These are phyloP conservation scores for Lagenidium sp. DNA, from an alignment of 352 stramenopile genomes.

Conservation along the genomic window DNA sequence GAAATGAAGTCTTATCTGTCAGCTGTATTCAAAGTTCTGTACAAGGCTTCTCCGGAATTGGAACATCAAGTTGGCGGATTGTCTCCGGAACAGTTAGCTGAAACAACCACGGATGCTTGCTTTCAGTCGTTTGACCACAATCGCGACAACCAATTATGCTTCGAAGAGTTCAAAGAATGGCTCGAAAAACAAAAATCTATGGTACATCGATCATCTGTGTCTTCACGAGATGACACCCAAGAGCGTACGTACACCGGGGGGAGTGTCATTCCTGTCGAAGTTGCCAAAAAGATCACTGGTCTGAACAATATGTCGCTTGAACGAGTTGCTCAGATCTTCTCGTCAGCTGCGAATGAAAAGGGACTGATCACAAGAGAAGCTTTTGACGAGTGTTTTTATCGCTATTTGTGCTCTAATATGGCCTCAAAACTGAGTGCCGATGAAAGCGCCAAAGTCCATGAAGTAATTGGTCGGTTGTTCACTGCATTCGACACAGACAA, in stretches of 20 bases:
- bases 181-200: conserved; percentile 50
- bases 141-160: conserved; percentile 61
- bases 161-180: conserved; percentile 74
- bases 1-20: conserved; percentile 84
- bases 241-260: not conserved
- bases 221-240: not conserved
- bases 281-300: conserved; percentile 63
- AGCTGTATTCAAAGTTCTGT: conserved; percentile 81
- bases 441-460: conserved; percentile 49
- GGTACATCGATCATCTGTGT: conserved; percentile 4
- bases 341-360: conserved; percentile 26
- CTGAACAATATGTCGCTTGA: conserved; percentile 52
- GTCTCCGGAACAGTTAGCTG: conserved; percentile 51
- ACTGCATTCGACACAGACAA: conserved; percentile 66
- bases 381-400: conserved; percentile 74
- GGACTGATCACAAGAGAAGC: conserved; percentile 51
- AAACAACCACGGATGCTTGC: conserved; percentile 64
- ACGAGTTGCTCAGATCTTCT: conserved; percentile 51
- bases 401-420: conserved; percentile 39
- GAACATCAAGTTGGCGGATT: conserved; percentile 34
- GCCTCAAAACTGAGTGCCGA: conserved; percentile 21
- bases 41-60: conserved; percentile 69
- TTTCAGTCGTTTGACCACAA: conserved; percentile 75
- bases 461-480: conserved; percentile 71
- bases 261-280: conserved; percentile 45